Base-by-base conservation (phyloP, 352 stramenopile genomes). In the Globisporangium cylindrosporum region DNA sequence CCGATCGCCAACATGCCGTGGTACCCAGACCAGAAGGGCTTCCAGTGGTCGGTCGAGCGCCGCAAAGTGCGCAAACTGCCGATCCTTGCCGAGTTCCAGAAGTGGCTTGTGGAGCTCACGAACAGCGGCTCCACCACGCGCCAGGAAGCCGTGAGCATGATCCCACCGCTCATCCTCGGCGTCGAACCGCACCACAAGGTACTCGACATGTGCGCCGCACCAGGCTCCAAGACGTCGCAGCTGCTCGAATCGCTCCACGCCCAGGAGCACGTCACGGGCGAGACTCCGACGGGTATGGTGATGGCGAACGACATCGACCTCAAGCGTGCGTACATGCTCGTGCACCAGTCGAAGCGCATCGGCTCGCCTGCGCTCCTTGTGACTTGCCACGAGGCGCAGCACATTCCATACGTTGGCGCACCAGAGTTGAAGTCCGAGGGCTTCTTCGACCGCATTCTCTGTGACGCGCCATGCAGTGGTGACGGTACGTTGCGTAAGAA, bases 401-500 rank as follows among this genome's bases (percentile, higher is more conserved):
- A 97, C 60, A 98, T 99, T 66, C 97, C 98, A 38, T 95, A 97
- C 57, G 76, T 99, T 10, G 86, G 86, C 9, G 72, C 73, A 2
- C 78, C 89, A 25, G 80, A 79, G 34, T 76, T 79, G 18, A 78
- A 87, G 58, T 67, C 75, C 3, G 76, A 90, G 18, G 83, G 88
- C 10, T 88, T 98, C 36, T 99, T 99, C 67, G 98, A 99, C 83
- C 88, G 97, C n/a, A 91, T 99, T 32, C 76, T 99, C 34, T 98
- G 92, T 61, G 97, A 99, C 77, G 98, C 99, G 18, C 98, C 98
- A 1, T 99, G 98, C 86, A 98, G 87, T 53, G 96, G 98, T 36
- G 98, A 99, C 74, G 98, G 98, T 29, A 99, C 98, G 6, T 68
- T 99, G 55, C 88, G 98, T 55, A 99, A 99, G 82, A 98, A 98